A percentile compares a stretch with the other conserved stretches of the same genome.
phyloP scores from a whole-genome alignment of 345 rosid genomes.

The Populus tremula region DNA sequence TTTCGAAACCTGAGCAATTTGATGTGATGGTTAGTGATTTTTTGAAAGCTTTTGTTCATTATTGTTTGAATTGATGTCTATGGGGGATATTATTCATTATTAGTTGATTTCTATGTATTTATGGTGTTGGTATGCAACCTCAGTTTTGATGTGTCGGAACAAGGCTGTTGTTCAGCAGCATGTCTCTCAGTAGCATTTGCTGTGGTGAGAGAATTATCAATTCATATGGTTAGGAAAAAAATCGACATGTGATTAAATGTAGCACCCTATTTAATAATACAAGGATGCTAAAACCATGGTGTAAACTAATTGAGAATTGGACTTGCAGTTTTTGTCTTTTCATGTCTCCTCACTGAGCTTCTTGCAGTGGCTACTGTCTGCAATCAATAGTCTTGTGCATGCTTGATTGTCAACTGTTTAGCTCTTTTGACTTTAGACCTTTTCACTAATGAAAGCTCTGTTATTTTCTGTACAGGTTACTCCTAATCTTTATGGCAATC shows the following conservation, averaged over 20 bases:
- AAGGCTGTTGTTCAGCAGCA: background rate
- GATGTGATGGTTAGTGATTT: slow-evolving; percentile 80
- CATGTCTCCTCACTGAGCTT: background rate
- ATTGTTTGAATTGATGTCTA: background rate
- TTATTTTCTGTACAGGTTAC: slow-evolving; percentile 55
- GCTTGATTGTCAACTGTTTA: background rate
- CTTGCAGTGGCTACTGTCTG: background rate
- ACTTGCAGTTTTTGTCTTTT: background rate
- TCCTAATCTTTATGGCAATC: slow-evolving; percentile 88
- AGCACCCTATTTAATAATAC: background rate
- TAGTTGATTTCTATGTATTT: background rate
- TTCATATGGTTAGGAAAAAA: background rate
- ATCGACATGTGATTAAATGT: too few relatives aligned
- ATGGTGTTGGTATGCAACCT: background rate
- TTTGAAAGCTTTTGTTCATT: too few relatives aligned
- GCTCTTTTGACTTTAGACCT: background rate
- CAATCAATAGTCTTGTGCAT: background rate
- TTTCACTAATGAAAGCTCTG: background rate
- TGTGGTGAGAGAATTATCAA: background rate
- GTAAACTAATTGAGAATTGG: too few relatives aligned
- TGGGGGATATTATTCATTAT: background rate
- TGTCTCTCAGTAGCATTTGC: background rate
- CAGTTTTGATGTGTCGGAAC: background rate
- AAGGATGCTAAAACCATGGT: background rate
- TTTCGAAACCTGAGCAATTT: slow-evolving; percentile 94